A percentile compares a stretch with the other conserved stretches of the same genome.
Conservation (phyloP, 2,329 filamentous ascomycete species). For the Fusarium robinianum region DNA sequence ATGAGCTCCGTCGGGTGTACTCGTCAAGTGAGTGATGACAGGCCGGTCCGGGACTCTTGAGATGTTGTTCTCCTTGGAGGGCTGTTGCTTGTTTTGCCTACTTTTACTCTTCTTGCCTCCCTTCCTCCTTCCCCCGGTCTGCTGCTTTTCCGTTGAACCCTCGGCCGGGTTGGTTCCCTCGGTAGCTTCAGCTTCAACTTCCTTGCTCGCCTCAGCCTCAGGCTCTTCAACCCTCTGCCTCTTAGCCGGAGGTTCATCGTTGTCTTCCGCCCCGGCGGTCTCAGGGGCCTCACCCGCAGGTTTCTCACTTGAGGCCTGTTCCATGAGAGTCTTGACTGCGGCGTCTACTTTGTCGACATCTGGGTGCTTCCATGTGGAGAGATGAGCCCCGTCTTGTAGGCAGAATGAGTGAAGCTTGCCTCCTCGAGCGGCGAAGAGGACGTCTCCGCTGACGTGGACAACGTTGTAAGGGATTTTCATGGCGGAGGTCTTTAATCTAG, state of each 20-base stretch:
- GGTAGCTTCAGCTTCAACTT: constrained; percentile 26
- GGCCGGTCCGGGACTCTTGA: constrained; percentile 54
- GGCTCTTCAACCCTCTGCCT: constrained; percentile 40
- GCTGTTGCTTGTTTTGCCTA: constrained; percentile 34
- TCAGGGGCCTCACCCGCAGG: constrained; percentile 9
- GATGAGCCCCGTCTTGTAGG: constrained; percentile 58
- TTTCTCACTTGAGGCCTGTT: constrained; percentile 15
- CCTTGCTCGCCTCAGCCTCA: constrained; percentile 25
- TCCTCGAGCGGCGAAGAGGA: constrained; percentile 76
- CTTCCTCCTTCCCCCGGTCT: constrained; percentile 29
- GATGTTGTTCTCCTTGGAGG: constrained; percentile 27
- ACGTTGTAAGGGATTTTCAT: constrained; percentile 68
- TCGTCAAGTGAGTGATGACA: constrained; percentile 70
- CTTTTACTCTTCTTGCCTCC: constrained; percentile 40
- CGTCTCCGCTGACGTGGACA: constrained; percentile 56
- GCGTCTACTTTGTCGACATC: constrained; percentile 43
- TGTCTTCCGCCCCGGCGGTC: constrained; percentile 22
- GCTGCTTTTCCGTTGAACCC: constrained; percentile 12
- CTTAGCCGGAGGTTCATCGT: constrained; percentile 43
- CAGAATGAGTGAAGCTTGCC: constrained; percentile 71
- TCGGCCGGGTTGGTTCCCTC: constrained; percentile 11
- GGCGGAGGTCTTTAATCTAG: neutral
- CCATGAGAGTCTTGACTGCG: constrained; percentile 32
- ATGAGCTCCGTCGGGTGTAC: constrained; percentile 67
- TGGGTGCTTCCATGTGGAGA: constrained; percentile 66